Evolutionary conservation across 208 protist genomes (phyloP), one percentile per base, ranked within the genome.

Genomic region (Ichthyophonus hoferi): DNA sequence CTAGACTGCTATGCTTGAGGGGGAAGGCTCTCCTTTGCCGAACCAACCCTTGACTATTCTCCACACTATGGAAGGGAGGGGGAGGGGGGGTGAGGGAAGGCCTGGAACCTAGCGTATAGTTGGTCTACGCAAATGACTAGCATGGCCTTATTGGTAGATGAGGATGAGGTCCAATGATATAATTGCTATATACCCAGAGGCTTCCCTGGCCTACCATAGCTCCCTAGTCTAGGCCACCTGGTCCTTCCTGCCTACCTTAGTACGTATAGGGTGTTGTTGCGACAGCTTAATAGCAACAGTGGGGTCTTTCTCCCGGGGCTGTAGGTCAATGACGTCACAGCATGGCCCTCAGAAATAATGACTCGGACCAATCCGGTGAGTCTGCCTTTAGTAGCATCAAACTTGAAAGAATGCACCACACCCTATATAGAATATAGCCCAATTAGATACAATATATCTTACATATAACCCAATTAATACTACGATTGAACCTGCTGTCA

Each of bases 321-420:
- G 81, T 43, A 85, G 40, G 81, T n/a, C 81, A 85, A n/a, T 7
- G 81, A 37, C 31, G 81, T 85, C 2, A 85, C 42, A 14, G 81
- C 81, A 58, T 17, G 24, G 24, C 39, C 39, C 35, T 42, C 39
- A 34, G 81, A 14, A 24, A 85, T 58, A n/a, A 85, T 85, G 3
- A 85, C 81, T 7, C 81, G 81, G 7, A 42, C 39, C 12, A 85
- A 34, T 24, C 33, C 81, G 35, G 81, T 85, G 33, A 85, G 24
- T n/a, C n/a, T 3, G 39, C 81, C 81, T 17, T 7, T 58, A n/a
- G 40, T n/a, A 33, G 40, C 14, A 34, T 85, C 81, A 50, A 85
- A 85, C 3, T 38, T 38, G 39, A 85, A 85, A 7, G 39, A 14
- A 34, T 85, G 81, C 24, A 85, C 81, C 39, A 58, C 40, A 12